phyloP scores from a whole-genome alignment of 2,329 filamentous ascomycete species.

The Penicillium nordicum region DNA sequence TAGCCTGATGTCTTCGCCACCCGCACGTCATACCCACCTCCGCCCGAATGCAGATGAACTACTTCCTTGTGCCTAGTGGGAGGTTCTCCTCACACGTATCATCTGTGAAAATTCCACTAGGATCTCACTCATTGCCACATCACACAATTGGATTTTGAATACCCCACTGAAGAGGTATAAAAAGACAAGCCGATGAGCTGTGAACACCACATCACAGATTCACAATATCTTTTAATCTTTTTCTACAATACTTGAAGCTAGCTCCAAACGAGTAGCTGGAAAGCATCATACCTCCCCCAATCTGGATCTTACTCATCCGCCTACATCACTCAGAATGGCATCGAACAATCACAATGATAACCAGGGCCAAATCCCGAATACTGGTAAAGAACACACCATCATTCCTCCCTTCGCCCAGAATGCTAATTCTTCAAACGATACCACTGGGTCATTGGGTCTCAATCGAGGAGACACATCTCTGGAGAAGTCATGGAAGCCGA shows the following conservation, averaged over 20 bases:
- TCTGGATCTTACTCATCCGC: neutral
- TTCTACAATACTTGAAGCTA: neutral
- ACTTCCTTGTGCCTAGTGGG: neutral
- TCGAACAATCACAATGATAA: neutral
- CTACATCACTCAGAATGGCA: neutral
- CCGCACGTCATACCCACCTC: conserved; percentile 1
- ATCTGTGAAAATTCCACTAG: neutral
- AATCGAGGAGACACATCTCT: neutral
- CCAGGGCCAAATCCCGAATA: conserved; percentile 8
- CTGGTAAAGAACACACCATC: conserved; percentile 5
- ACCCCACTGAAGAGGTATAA: conserved; percentile 1
- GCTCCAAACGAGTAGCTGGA: neutral
- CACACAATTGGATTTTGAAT: neutral
- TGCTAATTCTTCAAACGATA: neutral
- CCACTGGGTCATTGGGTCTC: neutral
- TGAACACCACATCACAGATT: neutral
- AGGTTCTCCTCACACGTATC: neutral
- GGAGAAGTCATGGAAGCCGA: conserved; percentile 30
- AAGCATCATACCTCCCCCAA: neutral
- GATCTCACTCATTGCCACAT: neutral
- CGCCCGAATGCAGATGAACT: neutral
- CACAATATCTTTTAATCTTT: neutral
- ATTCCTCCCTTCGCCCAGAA: neutral
- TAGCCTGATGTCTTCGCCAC: conserved; percentile 4
- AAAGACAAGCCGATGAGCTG: neutral